These are phyloP conservation scores for Jacaranda mimosifolia DNA, from an alignment of 257 asterid species.

Conservation along the genomic window DNA sequence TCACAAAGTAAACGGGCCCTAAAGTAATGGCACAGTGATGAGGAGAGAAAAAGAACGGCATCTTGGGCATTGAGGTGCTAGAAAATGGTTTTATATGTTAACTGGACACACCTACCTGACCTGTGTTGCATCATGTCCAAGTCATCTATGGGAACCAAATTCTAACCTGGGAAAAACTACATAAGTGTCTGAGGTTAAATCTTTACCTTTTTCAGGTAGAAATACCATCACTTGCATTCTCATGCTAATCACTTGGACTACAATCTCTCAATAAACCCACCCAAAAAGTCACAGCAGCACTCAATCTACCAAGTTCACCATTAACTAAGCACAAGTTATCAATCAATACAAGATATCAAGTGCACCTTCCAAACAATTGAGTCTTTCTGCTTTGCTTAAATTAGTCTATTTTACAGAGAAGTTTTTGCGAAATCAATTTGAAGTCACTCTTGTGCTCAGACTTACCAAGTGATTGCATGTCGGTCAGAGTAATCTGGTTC, in stretches of 20 bases:
- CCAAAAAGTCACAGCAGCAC: not conserved
- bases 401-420: not conserved
- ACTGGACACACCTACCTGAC: no score
- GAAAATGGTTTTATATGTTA: no score
- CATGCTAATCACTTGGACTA: not conserved
- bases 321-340: not conserved
- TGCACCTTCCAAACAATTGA: not conserved
- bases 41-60: no score
- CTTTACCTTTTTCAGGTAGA: not conserved
- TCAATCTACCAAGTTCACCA: not conserved
- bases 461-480: not conserved
- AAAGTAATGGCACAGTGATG: no score
- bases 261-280: not conserved
- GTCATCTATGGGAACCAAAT: no score
- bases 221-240: not conserved
- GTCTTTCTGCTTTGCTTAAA: not conserved
- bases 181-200: not conserved
- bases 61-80: no score
- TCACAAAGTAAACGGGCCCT: no score
- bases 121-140: no score
- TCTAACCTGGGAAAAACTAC: no score
- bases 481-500: not conserved
- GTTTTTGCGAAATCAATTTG: not conserved
- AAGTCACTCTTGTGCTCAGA: not conserved
- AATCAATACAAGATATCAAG: conserved; percentile 3